Base-by-base conservation (phyloP, 768 basidiomycete genomes). In the Xerocomus potaroensis region DNA sequence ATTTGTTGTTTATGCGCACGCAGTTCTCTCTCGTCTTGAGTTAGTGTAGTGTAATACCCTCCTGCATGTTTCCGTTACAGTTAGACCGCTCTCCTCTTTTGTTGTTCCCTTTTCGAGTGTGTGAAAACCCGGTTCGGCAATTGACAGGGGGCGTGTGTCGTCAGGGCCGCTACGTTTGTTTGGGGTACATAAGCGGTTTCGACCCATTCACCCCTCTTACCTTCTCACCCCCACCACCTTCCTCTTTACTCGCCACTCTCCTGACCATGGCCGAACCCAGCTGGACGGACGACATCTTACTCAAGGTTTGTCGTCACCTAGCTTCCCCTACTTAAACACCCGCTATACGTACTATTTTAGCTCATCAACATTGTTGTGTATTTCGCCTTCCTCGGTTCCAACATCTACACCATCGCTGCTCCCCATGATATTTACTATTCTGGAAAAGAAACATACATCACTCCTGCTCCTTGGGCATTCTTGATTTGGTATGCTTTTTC, bases 391-490 rank as follows among this genome's bases (percentile, higher is more conserved):
- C 73, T 95, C n/a, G 92, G 89, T 26, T 87, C 85, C 31, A 95
- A 95, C 68, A 76, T 93, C 47, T 94, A 91, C 75, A 85, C 84
- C 43, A 77, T 92, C 50, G 83, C 90, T 6, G 77, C 80, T 2
- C 89, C 89, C 1, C 75, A 78, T 33, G 81, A 78, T 52, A 75
- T 81, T 41, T 90, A 91, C 69, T 80, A 75, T 61, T 66, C 72
- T 53, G 82, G 80, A 36, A 91, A 91, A 64, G 83, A 87, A 56
- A 96, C 94, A 0, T 97, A 93, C 67, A 72, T 98, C 48, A 96
- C 93, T 1, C 95, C 95, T n/a, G 89, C 91, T 21, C 81, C 84
- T 22, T 96, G 88, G 81, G 86, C 89, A 2, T 95, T 92, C 73
- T 78, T 86, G 71, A 86, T 93, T 62, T 95, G 92, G 91, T 87